Percentiles rank a stretch among this genome's conserved stretches.
Conservation (phyloP, 495 filamentous ascomycete species). For the Daldinia caldariorum region DNA sequence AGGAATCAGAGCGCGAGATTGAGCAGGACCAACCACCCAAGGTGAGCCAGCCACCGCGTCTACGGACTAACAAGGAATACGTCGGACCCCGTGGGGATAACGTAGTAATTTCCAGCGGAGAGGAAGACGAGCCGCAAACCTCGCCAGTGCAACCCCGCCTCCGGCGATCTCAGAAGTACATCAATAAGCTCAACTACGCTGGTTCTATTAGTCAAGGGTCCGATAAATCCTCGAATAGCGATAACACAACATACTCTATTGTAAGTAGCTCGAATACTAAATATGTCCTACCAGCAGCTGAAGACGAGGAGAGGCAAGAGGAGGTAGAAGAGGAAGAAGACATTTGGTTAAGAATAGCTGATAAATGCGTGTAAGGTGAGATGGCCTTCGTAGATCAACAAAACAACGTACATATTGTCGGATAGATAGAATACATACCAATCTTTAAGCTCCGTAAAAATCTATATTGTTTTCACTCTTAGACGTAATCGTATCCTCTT, state of each 20-base stretch:
- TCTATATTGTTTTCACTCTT: neutral
- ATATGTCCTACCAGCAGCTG: neutral
- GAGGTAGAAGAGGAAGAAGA: slow-evolving; percentile 17
- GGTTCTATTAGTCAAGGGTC: neutral
- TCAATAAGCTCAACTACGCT: neutral
- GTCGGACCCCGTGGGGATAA: slow-evolving; percentile 17
- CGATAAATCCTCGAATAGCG: neutral
- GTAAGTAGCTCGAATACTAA: neutral
- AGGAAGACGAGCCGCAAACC: neutral
- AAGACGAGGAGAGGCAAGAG: neutral
- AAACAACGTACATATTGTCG: neutral
- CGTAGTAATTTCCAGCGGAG: slow-evolving; percentile 6
- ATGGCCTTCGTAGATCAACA: slow-evolving; percentile 16
- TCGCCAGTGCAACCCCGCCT: slow-evolving; percentile 8
- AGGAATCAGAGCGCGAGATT: neutral
- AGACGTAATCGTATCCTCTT: neutral
- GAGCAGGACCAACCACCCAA: neutral
- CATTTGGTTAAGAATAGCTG: slow-evolving; percentile 33
- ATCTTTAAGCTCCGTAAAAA: neutral
- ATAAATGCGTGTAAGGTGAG: slow-evolving; percentile 9
- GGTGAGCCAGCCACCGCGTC: neutral
- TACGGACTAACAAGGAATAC: slow-evolving; percentile 31
- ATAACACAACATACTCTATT: neutral
- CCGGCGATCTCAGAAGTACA: slow-evolving; percentile 19
- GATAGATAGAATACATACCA: slow-evolving; percentile 17